These are phyloP conservation scores for Mortierella sp. DNA, from an alignment of 371 early-diverging fungal genomes.

Conservation along the genomic window DNA sequence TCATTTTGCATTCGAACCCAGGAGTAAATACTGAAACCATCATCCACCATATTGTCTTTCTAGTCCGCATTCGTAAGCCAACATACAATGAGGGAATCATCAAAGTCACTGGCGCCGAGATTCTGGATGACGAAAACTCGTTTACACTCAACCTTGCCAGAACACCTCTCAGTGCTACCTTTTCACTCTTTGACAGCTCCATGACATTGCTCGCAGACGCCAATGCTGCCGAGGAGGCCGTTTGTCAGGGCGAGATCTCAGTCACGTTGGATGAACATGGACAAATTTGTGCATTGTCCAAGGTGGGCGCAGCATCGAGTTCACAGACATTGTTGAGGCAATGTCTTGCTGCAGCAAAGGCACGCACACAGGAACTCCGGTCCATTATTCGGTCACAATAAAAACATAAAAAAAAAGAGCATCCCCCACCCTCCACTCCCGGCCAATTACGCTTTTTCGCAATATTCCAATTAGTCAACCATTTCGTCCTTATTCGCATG, in stretches of 20 bases:
- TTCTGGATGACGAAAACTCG: conserved; percentile 31
- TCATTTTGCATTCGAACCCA: too few species aligned
- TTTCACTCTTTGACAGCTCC: conserved; percentile 71
- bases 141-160: conserved; percentile 61
- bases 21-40: too few species aligned
- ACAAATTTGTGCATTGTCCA: conserved; percentile 60
- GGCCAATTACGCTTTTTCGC: too few species aligned
- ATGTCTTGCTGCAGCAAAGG: conserved; percentile 58
- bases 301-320: conserved; percentile 63
- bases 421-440: too few species aligned
- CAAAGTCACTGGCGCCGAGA: conserved; percentile 58
- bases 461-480: too few species aligned
- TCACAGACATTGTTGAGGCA: conserved; percentile 50
- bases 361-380: conserved; percentile 57
- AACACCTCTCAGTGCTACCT: conserved; percentile 72
- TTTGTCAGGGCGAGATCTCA: conserved; percentile 67
- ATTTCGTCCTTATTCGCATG: too few species aligned
- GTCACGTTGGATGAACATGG: conserved; percentile 71
- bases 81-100: conserved; percentile 70
- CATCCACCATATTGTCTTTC: too few species aligned
- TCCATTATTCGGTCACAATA: conserved; percentile 13
- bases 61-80: conserved; percentile 76
- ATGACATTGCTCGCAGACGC: conserved; percentile 76
- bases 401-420: background rate
- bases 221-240: conserved; percentile 75